phyloP scores from a whole-genome alignment of 306 rosid species.

The Acacia confusa region DNA sequence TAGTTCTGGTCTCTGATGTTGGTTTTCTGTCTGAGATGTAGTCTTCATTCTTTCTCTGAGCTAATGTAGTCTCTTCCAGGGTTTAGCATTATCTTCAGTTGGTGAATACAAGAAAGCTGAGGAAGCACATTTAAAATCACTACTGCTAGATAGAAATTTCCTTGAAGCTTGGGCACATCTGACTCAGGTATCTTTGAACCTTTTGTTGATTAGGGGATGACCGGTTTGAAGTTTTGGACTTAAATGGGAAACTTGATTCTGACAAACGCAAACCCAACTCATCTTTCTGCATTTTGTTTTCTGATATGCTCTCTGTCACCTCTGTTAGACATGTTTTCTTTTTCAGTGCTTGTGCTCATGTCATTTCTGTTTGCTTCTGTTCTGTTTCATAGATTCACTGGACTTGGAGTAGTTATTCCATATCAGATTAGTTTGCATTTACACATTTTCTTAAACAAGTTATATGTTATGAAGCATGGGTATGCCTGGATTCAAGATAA shows the following conservation, averaged over 20 bases:
- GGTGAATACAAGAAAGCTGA: constrained; percentile 80
- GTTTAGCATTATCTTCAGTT: constrained; percentile 81
- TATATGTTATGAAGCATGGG: neutral
- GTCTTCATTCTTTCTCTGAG: constrained; percentile 32
- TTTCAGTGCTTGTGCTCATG: constrained; percentile 9
- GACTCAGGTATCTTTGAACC: constrained; percentile 64
- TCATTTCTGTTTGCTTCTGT: constrained; percentile 6
- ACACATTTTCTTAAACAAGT: neutral
- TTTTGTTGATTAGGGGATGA: neutral
- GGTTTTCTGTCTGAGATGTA: constrained; percentile 9
- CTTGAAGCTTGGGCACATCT: constrained; percentile 94
- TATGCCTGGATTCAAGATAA: neutral
- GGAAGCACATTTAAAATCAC: constrained; percentile 80
- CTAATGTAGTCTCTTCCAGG: constrained; percentile 49
- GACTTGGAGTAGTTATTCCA: constrained; percentile 26
- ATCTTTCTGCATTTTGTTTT: neutral
- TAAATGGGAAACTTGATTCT: neutral
- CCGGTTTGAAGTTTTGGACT: neutral
- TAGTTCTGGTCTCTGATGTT: constrained; percentile 32
- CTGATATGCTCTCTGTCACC: constrained; percentile 18
- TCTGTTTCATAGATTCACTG: constrained; percentile 14
- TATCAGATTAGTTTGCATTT: constrained; percentile 21
- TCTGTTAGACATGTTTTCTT: neutral
- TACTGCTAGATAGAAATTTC: constrained; percentile 69
- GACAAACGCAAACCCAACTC: neutral